Percentiles rank a stretch among this genome's conserved stretches.
phyloP scores from a whole-genome alignment of 164 flowering plant species.

The Magnolia kwangsiensis region DNA sequence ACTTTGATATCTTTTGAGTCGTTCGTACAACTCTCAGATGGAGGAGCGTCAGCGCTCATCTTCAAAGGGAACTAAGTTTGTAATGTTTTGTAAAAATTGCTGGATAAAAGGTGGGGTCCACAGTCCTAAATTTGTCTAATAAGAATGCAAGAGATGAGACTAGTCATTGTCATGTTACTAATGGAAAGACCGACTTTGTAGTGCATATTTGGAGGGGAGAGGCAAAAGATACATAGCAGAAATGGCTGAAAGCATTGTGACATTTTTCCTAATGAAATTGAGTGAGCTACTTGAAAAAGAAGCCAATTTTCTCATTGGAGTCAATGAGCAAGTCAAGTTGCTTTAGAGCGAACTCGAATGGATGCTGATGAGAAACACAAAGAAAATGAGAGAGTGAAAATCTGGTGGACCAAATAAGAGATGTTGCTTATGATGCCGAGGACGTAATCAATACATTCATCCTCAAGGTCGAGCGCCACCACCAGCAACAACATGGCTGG shows the following conservation, averaged over 20 bases:
- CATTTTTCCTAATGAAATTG: not conserved
- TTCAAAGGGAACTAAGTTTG: no score
- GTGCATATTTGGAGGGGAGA: no score
- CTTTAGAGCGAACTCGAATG: slow-evolving; percentile 6
- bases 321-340: not conserved
- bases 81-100: no score
- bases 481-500: not conserved
- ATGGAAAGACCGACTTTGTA: no score
- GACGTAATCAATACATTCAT: not conserved
- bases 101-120: no score
- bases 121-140: no score
- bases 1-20: no score
- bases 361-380: not conserved
- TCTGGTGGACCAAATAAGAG: slow-evolving; percentile 5
- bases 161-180: no score
- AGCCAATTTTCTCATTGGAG: not conserved
- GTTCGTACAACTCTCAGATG: no score
- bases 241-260: slow-evolving; percentile 1
- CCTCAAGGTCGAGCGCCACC: not conserved
- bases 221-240: not conserved
- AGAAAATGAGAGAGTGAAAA: not conserved
- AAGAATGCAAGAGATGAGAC: no score
- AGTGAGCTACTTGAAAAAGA: not conserved
- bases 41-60: no score
- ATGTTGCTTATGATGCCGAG: slow-evolving; percentile 2